Evolutionary conservation across 192 early-diverging fungal species (phyloP).

Genomic region (Phlyctochytrium bullatum): DNA sequence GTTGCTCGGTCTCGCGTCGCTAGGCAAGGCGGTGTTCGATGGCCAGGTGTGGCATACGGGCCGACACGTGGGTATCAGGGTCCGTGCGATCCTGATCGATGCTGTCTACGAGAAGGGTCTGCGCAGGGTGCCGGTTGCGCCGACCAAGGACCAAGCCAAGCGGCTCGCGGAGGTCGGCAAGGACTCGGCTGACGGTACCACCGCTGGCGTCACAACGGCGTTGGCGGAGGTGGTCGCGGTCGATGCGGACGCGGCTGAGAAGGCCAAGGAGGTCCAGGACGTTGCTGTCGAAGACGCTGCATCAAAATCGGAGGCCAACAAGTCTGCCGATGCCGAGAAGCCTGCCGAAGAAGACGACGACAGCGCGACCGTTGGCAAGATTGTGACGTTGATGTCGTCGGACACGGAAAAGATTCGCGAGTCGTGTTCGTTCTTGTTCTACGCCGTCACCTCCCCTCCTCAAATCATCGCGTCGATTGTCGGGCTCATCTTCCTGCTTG

Average conservation of each 20-base stretch:
- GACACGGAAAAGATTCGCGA: conserved; percentile 23
- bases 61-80: conserved; percentile 27
- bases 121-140: conserved; percentile 3
- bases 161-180: background rate
- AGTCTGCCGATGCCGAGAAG: background rate
- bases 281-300: background rate
- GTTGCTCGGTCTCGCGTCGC: background rate
- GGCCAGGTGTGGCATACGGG: conserved; percentile 38
- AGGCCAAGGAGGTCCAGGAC: background rate
- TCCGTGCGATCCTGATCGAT: conserved; percentile 40
- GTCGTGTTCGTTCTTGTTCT: background rate
- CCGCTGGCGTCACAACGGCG: no score
- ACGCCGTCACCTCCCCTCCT: conserved; percentile 4
- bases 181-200: background rate
- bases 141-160: background rate
- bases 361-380: conserved; percentile 39
- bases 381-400: conserved; percentile 42
- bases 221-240: no score
- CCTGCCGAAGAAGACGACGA: conserved; percentile 11
- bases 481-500: conserved; percentile 24
- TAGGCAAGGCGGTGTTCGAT: conserved; percentile 31
- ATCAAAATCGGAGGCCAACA: background rate
- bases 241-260: no score
- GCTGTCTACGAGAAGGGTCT: conserved; percentile 50
- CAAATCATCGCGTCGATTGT: conserved; percentile 12